Conservation (phyloP, 331 rosid species). For the Pyrus hybrid region DNA sequence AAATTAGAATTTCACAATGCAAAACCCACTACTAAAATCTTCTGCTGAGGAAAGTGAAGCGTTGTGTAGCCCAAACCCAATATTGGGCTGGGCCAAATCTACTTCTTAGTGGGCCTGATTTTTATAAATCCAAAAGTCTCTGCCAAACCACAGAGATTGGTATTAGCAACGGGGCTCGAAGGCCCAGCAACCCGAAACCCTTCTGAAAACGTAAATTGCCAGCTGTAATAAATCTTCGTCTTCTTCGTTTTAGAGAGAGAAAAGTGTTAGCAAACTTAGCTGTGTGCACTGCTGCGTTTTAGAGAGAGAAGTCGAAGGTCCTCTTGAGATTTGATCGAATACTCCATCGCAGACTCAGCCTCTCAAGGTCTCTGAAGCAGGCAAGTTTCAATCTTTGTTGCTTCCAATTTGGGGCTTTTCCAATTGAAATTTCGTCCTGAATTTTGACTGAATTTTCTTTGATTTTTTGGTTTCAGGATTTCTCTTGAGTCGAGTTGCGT, state of each 20-base stretch:
- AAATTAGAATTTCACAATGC: not conserved
- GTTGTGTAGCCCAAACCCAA: not conserved
- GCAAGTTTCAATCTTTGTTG: not conserved
- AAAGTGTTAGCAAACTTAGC: not conserved
- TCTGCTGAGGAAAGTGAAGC: not conserved
- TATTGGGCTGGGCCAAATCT: not conserved
- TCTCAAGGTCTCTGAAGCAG: not conserved
- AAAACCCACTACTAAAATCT: not conserved
- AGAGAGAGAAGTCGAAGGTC: not conserved
- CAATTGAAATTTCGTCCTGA: not conserved
- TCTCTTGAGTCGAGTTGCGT: constrained; percentile 5
- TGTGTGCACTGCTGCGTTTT: not conserved
- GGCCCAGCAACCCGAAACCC: not conserved
- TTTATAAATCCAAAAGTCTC: not conserved
- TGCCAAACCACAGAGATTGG: not conserved
- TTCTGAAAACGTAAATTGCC: not conserved
- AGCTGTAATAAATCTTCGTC: not conserved
- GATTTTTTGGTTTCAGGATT: constrained; percentile 13
- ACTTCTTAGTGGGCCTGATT: not conserved
- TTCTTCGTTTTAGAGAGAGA: not conserved
- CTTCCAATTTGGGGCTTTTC: not conserved
- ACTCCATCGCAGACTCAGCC: not conserved
- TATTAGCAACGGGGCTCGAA: not conserved
- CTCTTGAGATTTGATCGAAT: not conserved
- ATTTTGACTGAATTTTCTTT: not conserved